Evolutionary conservation across 2,329 filamentous ascomycete species (phyloP).

Genomic region (Xylaria sp.): DNA sequence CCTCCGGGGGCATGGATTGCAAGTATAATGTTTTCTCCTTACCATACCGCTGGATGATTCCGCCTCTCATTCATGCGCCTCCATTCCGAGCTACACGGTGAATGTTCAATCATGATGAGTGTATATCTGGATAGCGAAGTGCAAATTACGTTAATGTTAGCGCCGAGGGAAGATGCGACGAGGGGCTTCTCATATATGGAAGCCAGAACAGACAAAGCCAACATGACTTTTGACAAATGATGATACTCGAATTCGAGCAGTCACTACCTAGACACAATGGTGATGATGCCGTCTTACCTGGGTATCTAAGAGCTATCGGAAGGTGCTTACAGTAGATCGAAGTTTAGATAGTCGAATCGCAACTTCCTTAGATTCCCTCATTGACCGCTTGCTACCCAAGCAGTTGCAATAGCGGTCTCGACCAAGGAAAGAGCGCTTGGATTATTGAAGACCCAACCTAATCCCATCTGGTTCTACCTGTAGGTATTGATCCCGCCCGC

Average conservation of each 20-base stretch:
- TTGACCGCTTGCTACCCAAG: neutral
- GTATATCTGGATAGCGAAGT: neutral
- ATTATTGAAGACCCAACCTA: neutral
- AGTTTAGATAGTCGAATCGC: neutral
- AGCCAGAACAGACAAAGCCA: neutral
- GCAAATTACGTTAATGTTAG: neutral
- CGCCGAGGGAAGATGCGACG: neutral
- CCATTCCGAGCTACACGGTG: too few relatives aligned
- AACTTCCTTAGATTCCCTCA: neutral
- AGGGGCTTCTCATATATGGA: neutral
- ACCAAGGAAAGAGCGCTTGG: constrained; percentile 13
- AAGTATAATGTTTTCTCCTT: constrained; percentile 25
- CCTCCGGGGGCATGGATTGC: constrained; percentile 20
- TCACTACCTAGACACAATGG: neutral
- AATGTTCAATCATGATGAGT: neutral
- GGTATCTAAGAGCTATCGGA: neutral
- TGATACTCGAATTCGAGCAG: neutral
- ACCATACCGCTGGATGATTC: neutral
- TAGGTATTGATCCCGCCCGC: neutral
- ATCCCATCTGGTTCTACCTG: neutral
- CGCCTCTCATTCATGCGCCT: neutral
- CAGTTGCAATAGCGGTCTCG: neutral
- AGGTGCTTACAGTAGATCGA: neutral
- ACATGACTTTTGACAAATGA: neutral
- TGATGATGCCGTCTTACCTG: neutral